phyloP scores from a whole-genome alignment of 2,329 filamentous ascomycete species.

The Talaromyces marneffei region DNA sequence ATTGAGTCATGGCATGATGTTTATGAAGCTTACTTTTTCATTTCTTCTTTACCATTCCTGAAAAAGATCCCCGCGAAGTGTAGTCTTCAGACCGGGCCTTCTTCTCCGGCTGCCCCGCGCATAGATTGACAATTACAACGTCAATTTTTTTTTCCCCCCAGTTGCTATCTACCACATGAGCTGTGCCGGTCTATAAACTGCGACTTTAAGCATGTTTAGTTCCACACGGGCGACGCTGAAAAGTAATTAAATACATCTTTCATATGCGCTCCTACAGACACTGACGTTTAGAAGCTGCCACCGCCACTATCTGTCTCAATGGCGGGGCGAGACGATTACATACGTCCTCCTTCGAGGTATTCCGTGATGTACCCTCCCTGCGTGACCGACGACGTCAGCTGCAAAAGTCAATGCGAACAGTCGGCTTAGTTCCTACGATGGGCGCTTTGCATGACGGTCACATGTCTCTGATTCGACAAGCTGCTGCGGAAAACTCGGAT shows the following conservation, averaged over 20 bases:
- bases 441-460: slow-evolving; percentile 93
- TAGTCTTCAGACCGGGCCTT: neutral
- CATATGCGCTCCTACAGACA: neutral
- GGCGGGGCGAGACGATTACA: slow-evolving; percentile 1
- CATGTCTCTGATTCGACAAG: slow-evolving; percentile 74
- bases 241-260: slow-evolving; percentile 7
- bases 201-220: neutral
- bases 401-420: slow-evolving; percentile 59
- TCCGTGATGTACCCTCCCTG: slow-evolving; percentile 67
- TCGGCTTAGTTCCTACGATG: slow-evolving; percentile 95
- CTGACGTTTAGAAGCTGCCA: neutral
- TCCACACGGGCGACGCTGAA: neutral
- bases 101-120: neutral
- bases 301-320: neutral
- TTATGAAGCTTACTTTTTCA: neutral
- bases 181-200: neutral
- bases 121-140: neutral
- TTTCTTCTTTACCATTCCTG: neutral
- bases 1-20: slow-evolving; percentile 1
- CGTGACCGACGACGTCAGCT: slow-evolving; percentile 65
- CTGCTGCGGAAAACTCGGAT: slow-evolving; percentile 75
- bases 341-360: slow-evolving; percentile 46
- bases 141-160: neutral
- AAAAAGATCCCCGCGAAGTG: neutral
- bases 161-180: neutral